phyloP scores from a whole-genome alignment of 1,139 yeast species.

The Geotrichum candidum region DNA sequence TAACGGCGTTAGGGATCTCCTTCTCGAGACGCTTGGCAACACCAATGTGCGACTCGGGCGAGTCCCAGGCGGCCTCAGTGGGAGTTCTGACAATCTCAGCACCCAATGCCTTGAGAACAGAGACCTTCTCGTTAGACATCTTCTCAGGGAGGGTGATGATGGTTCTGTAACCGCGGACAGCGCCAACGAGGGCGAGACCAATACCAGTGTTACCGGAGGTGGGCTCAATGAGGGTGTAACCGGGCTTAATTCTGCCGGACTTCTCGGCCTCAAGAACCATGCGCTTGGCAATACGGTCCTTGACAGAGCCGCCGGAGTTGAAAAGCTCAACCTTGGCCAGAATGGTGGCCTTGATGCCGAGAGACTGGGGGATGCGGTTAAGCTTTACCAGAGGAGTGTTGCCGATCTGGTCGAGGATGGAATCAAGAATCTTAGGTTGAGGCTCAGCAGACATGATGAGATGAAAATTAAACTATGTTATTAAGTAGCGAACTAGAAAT shows the following conservation, averaged over 20 bases:
- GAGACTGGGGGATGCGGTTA: constrained; percentile 69
- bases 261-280: constrained; percentile 82
- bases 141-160: constrained; percentile 87
- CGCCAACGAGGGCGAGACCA: constrained; percentile 82
- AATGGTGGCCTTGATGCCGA: constrained; percentile 57
- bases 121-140: constrained; percentile 88
- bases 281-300: constrained; percentile 54
- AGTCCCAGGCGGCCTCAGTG: constrained; percentile 89
- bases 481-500: background rate
- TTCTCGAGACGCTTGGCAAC: constrained; percentile 76
- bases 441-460: constrained; percentile 3
- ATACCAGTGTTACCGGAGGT: constrained; percentile 78
- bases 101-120: constrained; percentile 82
- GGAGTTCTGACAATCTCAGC: constrained; percentile 91
- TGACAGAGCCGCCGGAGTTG: constrained; percentile 67
- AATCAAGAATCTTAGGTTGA: constrained; percentile 23
- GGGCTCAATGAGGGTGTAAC: constrained; percentile 81
- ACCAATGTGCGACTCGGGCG: constrained; percentile 88
- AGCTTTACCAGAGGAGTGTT: constrained; percentile 75
- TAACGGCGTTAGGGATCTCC: constrained; percentile 82
- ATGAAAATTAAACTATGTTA: background rate
- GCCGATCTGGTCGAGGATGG: constrained; percentile 61
- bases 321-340: constrained; percentile 58
- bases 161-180: constrained; percentile 80
- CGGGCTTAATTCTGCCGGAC: constrained; percentile 74